These are phyloP conservation scores for Thielaviopsis ethacetica DNA, from an alignment of 2,329 filamentous ascomycete species.

Conservation along the genomic window DNA sequence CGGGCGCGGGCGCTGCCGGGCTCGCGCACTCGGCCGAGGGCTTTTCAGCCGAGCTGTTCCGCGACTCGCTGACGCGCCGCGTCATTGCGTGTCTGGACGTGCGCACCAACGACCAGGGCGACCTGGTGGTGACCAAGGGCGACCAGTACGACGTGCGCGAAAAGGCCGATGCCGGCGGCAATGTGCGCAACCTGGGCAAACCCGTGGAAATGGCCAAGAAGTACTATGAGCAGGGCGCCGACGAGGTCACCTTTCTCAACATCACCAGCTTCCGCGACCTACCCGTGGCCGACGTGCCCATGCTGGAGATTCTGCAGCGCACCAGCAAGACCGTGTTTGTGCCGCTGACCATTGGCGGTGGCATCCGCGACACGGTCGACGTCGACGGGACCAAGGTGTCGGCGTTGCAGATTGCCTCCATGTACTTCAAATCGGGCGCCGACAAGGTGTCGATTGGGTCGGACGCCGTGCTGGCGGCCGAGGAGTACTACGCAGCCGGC, in stretches of 20 bases:
- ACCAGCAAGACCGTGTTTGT: conserved; percentile 90
- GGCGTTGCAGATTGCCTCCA: conserved; percentile 79
- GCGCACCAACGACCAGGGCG: conserved; percentile 80
- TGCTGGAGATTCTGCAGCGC: conserved; percentile 81
- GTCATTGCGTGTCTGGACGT: conserved; percentile 96
- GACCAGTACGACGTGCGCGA: conserved; percentile 98
- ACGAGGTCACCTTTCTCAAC: conserved; percentile 95
- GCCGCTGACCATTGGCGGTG: conserved; percentile 85
- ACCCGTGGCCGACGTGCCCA: conserved; percentile 77
- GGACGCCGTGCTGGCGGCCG: conserved; percentile 82
- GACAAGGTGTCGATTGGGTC: conserved; percentile 97
- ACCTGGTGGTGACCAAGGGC: conserved; percentile 93
- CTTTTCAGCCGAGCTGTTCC: conserved; percentile 16
- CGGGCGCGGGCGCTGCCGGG: conserved; percentile 39
- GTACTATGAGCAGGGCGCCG: conserved; percentile 93
- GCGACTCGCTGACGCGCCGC: conserved; percentile 69
- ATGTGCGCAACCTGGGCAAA: conserved; percentile 85
- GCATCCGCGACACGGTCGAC: conserved; percentile 85
- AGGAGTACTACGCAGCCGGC: conserved; percentile 67
- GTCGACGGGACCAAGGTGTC: conserved; percentile 73
- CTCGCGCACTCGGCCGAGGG: conserved; percentile 10
- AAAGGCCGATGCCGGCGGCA: conserved; percentile 45
- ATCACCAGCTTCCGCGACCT: conserved; percentile 97
- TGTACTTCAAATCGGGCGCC: conserved; percentile 95
- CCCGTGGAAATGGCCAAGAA: conserved; percentile 84